Evolutionary conservation across 2,329 filamentous ascomycete genomes (phyloP), one percentile per base, ranked within the genome.

Genomic region (Xylaria digitata): DNA sequence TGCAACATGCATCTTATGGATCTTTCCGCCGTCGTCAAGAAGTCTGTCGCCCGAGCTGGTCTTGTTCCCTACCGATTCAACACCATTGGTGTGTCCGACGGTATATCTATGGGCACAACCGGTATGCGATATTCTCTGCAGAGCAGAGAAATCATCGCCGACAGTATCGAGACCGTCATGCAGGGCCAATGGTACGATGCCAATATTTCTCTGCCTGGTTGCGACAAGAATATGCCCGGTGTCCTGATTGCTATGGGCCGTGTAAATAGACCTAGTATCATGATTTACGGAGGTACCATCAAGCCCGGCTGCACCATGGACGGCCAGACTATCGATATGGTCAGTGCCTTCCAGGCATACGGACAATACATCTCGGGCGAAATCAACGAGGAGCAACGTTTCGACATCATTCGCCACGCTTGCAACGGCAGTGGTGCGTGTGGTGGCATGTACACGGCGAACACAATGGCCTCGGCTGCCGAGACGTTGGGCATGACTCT

Each of bases 171-270:
- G 86, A 98, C 96, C 5, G 96, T 99, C 75, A 99, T 98, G 94
- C 91, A 94, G 73, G 96, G 94, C 17, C 96, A 99, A 82, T 98
- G 94, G 94, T 98, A 99, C 79, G 96, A 99, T 80, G 95, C 90
- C 73, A 98, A 98, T 81, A 92, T 99, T 78, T 97, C 93, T 60
- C 92, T 99, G 75, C 96, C 96, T 15, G 96, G 96, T 55, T 99
- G 96, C 82, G 96, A 99, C 87, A 99, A 99, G 89, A 99, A 99
- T 83, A 98, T 99, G 96, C 94, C 94, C 1, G 92, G 92, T 80
- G 92, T 96, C 13, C 83, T 94, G 75, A 96, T 96, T 76, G 96
- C 94, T 63, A 97, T 97, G 92, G 95, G 94, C 43, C 89, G 96
- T 73, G 89, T 97, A 72, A 98, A 99, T 84, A 86, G 96, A 53